Base-by-base conservation (phyloP, 345 rosid species). In the Microthlaspi erraticum region DNA sequence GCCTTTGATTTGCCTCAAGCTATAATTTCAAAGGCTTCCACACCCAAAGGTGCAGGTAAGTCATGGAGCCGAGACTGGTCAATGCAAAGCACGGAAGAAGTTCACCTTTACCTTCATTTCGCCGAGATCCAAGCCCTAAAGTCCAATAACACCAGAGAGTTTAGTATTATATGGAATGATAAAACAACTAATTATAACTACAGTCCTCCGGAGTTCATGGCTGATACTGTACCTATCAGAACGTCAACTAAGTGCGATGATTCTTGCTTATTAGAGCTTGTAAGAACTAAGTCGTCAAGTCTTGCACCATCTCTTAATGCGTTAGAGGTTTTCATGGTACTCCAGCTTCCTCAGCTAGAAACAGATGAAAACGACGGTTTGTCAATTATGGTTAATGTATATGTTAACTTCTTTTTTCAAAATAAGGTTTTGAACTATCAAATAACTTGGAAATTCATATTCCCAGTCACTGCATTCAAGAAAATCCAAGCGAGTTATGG, bases 381-480 rank as follows among this genome's bases (percentile, higher is more conserved):
- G 34, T 16, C 9, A n/a, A n/a, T n/a, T n/a, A n/a, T n/a, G n/a
- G n/a, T 45, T 3, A 48, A 16, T 45, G 0, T 45, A 2, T 45
- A 31, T 31, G 32, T n/a, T n/a, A n/a, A n/a, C n/a, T n/a, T n/a
- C n/a, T n/a, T n/a, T n/a, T n/a, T n/a, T n/a, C n/a, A n/a, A n/a
- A n/a, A n/a, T n/a, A n/a, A 2, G 41, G 12, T n/a, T n/a, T 44
- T 63, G 10, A 42, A 20, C 13, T 43, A 20, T 10, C 0, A n/a
- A 54, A 38, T 48, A 7, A 38, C 4, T 8, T 18, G 29, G 12
- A 53, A 53, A 17, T 60, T 60, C 20, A 39, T 38, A 23, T 60
- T 1, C 31, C 3, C 46, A 87, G 87, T 68, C 59, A 78, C 62
- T 51, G 80, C 88, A 0, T 72, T 80, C 7, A 72, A 1, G 3